Conservation (phyloP, 2,329 filamentous ascomycete genomes). For the Emericellopsis atlantica region DNA sequence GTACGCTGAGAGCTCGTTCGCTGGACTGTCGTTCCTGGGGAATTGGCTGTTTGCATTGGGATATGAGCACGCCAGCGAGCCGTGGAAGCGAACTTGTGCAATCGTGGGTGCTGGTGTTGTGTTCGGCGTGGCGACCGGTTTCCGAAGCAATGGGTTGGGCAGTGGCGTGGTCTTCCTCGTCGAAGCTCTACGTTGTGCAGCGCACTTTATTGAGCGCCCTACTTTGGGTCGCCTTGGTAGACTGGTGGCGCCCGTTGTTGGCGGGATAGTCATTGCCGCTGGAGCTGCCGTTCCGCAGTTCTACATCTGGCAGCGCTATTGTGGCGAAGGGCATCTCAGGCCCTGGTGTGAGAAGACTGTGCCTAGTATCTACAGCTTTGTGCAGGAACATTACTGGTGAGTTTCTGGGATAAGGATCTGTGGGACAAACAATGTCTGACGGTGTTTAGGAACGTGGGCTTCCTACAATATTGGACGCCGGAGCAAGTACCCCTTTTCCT, state of each 20-base stretch:
- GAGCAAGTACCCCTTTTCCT: slow-evolving; percentile 81
- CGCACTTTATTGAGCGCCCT: slow-evolving; percentile 10
- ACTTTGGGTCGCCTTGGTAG: slow-evolving; percentile 30
- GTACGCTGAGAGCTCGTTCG: slow-evolving; percentile 70
- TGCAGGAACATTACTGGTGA: slow-evolving; percentile 85
- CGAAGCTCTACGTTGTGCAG: slow-evolving; percentile 32
- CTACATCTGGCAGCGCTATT: slow-evolving; percentile 63
- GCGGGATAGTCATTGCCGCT: slow-evolving; percentile 53
- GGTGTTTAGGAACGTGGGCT: slow-evolving; percentile 67
- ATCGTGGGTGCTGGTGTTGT: slow-evolving; percentile 50
- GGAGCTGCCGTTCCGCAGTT: slow-evolving; percentile 64
- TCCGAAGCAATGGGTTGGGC: slow-evolving; percentile 79
- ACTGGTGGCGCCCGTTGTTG: slow-evolving; percentile 46
- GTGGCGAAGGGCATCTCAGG: slow-evolving; percentile 30
- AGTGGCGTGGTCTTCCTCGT: slow-evolving; percentile 66
- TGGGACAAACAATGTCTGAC: slow-evolving; percentile 6
- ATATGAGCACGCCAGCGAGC: slow-evolving; percentile 10
- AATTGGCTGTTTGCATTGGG: slow-evolving; percentile 54
- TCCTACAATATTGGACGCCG: slow-evolving; percentile 80
- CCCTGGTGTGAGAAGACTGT: slow-evolving; percentile 65
- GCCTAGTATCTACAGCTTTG: slow-evolving; percentile 85
- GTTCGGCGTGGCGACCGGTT: slow-evolving; percentile 60
- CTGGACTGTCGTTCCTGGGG: slow-evolving; percentile 64
- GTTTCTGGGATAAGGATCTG: slow-evolving; percentile 10
- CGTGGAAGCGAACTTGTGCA: slow-evolving; percentile 26